A percentile compares a stretch with the other conserved stretches of the same genome.
These are phyloP conservation scores for Mycena sanguinolenta DNA, from an alignment of 768 basidiomycete genomes.

Conservation along the genomic window DNA sequence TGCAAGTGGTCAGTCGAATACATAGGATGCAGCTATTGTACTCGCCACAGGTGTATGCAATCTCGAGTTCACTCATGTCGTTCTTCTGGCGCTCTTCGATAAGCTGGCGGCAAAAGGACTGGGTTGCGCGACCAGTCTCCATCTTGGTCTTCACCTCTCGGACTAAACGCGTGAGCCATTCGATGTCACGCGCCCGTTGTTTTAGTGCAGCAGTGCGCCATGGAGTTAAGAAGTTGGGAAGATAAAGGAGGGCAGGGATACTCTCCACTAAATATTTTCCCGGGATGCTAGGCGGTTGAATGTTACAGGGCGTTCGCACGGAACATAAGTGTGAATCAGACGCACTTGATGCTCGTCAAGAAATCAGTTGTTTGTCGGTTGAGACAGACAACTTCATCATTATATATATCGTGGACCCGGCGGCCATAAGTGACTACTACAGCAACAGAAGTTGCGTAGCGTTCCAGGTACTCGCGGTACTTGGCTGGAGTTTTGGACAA, in stretches of 20 bases:
- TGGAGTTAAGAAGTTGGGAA: conserved; percentile 46
- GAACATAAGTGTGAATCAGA: conserved; percentile 4
- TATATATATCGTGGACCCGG: conserved; percentile 55
- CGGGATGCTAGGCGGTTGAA: conserved; percentile 51
- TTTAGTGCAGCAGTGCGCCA: conserved; percentile 29
- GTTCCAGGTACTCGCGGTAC: conserved; percentile 48
- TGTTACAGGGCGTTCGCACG: not conserved
- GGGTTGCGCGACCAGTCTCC: conserved; percentile 52
- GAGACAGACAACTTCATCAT: conserved; percentile 58
- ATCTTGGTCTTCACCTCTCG: conserved; percentile 59
- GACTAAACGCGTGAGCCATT: conserved; percentile 54
- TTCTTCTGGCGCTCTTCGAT: conserved; percentile 51
- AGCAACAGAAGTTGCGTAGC: conserved; percentile 61
- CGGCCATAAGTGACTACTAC: conserved; percentile 59
- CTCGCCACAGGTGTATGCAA: conserved; percentile 58
- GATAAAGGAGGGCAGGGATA: conserved; percentile 60
- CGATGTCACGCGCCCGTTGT: conserved; percentile 53
- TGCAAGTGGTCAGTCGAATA: not conserved
- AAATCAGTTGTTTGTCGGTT: conserved; percentile 34
- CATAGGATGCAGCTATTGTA: not conserved
- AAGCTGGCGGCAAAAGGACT: conserved; percentile 56
- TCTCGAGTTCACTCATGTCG: conserved; percentile 56
- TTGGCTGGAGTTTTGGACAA: conserved; percentile 52
- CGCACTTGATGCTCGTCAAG: conserved; percentile 50
- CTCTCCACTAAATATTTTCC: conserved; percentile 64